phyloP scores from a whole-genome alignment of 805 yeast genomes.

The Metschnikowia henanensis region DNA sequence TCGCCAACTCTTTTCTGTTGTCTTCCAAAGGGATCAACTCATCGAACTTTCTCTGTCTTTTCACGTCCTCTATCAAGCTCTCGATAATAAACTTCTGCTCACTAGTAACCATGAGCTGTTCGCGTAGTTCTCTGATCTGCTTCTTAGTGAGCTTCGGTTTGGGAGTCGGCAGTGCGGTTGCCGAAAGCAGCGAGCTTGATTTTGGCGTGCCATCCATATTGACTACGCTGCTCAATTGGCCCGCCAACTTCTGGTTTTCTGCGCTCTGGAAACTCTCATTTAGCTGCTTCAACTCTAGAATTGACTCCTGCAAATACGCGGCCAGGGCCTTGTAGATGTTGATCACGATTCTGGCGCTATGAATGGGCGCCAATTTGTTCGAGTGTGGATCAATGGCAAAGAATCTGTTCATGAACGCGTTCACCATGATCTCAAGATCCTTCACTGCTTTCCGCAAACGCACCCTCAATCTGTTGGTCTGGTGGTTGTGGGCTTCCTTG shows the following conservation, averaged over 20 bases:
- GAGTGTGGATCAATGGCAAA: slow-evolving; percentile 4
- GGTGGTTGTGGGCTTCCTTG: slow-evolving; percentile 16
- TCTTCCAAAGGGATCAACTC: slow-evolving; percentile 61
- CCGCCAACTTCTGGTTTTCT: slow-evolving; percentile 24
- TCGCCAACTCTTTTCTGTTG: slow-evolving; percentile 57
- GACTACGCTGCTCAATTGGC: slow-evolving; percentile 3
- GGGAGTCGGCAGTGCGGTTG: slow-evolving; percentile 6
- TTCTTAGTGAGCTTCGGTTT: slow-evolving; percentile 42
- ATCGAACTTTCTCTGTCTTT: slow-evolving; percentile 71
- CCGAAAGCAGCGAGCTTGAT: slow-evolving; percentile 4
- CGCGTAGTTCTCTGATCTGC: slow-evolving; percentile 60
- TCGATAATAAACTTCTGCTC: slow-evolving; percentile 80
- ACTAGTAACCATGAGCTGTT: slow-evolving; percentile 79
- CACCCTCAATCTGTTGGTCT: slow-evolving; percentile 22
- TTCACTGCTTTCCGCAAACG: slow-evolving; percentile 26
- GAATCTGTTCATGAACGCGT: slow-evolving; percentile 22
- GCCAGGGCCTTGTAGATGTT: slow-evolving; percentile 60
- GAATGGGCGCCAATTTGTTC: slow-evolving; percentile 1
- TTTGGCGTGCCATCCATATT: background rate
- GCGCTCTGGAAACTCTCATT: slow-evolving; percentile 45
- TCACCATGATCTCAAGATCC: slow-evolving; percentile 31
- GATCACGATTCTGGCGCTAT: slow-evolving; percentile 29
- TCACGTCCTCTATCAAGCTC: slow-evolving; percentile 60
- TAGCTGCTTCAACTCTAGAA: slow-evolving; percentile 61
- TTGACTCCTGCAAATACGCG: slow-evolving; percentile 62